phyloP scores from a whole-genome alignment of 257 asterid species.

The Nicotiana tabacum region DNA sequence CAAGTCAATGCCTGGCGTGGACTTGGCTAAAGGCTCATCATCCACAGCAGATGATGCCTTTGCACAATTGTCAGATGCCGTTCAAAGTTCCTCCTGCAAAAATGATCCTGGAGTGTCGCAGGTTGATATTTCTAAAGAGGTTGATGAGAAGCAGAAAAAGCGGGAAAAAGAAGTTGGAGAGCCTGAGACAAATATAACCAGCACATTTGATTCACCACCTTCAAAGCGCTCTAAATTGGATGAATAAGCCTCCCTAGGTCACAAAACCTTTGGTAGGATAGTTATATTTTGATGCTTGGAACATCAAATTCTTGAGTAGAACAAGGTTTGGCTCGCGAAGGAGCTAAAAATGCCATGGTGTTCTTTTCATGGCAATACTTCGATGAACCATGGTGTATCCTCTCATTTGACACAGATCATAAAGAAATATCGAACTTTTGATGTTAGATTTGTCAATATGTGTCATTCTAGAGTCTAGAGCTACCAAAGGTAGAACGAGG shows the following conservation, averaged over 20 bases:
- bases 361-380: not conserved
- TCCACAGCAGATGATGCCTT: slow-evolving; percentile 38
- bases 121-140: slow-evolving; percentile 17
- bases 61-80: slow-evolving; percentile 26
- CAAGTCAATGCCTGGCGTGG: slow-evolving; percentile 44
- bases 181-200: slow-evolving; percentile 25
- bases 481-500: too few relatives aligned
- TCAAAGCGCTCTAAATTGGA: slow-evolving; percentile 62
- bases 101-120: slow-evolving; percentile 17
- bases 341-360: not conserved
- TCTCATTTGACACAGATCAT: not conserved
- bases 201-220: slow-evolving; percentile 34
- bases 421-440: not conserved
- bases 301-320: slow-evolving; percentile 3
- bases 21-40: slow-evolving; percentile 44
- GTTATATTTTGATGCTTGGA: not conserved
- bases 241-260: slow-evolving; percentile 18
- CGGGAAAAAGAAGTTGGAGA: slow-evolving; percentile 24
- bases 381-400: not conserved
- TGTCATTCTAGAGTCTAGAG: not conserved
- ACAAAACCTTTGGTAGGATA: not conserved
- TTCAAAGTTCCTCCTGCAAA: slow-evolving; percentile 27
- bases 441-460: not conserved
- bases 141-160: slow-evolving; percentile 34
- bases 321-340: slow-evolving; percentile 5